phyloP scores from a whole-genome alignment of 306 rosid species.

The Cotoneaster glaucophyllus region DNA sequence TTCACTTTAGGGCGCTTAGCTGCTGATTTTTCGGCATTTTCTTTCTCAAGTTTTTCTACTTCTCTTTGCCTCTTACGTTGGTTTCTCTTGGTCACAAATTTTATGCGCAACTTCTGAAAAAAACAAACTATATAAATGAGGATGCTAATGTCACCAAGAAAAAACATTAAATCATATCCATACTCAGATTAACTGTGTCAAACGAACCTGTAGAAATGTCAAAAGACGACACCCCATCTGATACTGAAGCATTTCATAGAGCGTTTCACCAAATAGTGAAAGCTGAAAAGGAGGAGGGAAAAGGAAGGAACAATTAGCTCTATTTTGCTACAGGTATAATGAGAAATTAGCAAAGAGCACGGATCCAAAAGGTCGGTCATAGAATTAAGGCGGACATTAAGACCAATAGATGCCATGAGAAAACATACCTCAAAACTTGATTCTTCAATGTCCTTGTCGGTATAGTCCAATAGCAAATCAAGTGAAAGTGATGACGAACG shows the following conservation, averaged over 20 bases:
- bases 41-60: constrained; percentile 50
- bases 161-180: constrained; percentile 3
- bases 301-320: constrained; percentile 9
- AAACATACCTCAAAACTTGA: constrained; percentile 85
- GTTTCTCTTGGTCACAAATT: constrained; percentile 61
- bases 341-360: neutral
- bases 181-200: neutral
- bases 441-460: constrained; percentile 89
- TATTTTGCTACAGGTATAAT: neutral
- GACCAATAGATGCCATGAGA: neutral
- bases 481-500: constrained; percentile 73
- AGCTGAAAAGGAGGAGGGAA: constrained; percentile 39
- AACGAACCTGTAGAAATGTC: constrained; percentile 82
- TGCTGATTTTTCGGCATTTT: constrained; percentile 27
- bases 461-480: constrained; percentile 79
- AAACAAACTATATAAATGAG: constrained; percentile 1
- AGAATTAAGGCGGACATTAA: neutral
- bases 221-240: constrained; percentile 85
- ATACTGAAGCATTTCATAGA: constrained; percentile 95
- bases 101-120: constrained; percentile 63
- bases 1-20: constrained; percentile 35
- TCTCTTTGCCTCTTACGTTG: constrained; percentile 84
- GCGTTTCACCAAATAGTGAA: constrained; percentile 88
- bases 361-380: neutral
- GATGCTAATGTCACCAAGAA: neutral